Base-by-base conservation (phyloP, 306 rosid genomes). In the Cyamopsis tetragonoloba region DNA sequence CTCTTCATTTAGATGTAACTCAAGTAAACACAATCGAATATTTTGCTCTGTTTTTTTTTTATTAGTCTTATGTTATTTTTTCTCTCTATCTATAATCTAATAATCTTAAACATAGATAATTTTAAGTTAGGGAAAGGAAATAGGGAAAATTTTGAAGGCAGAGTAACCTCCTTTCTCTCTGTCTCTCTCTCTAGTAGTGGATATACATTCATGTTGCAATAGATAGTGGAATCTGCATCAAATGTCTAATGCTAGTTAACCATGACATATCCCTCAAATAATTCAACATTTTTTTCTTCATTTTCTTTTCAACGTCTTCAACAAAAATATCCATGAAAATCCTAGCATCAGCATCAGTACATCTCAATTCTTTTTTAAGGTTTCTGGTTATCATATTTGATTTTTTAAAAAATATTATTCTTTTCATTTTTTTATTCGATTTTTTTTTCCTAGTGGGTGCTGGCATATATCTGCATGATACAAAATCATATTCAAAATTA, bases 161-260 rank as follows among this genome's bases (percentile, higher is more conserved):
- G 11, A 42, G 10, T 23, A 32, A 48, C 13, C 30, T 11, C 31
- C 4, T 8, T 23, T 9, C 39, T 9, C 49, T 14, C n/a, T n/a
- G n/a, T 35, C 27, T 35, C 18, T 37, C 5, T 24, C 2, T 62
- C 30, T 44, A 18, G 17, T n/a, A 70, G 83, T 79, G 81, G 78
- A 75, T 26, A 51, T 22, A 66, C 78, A 75, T 58, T 80, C 84
- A 75, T 38, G 23, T 35, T 64, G 75, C 81, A 80, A 61, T 51
- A 66, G 49, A 51, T 71, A 59, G 78, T 80, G 81, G 81, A 37
- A 18, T 49, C 28, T 57, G 68, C 62, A 69, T 59, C 53, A 35
- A 68, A 66, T 73, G 68, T 55, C 60, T 62, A 44, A 53, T 68
- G 79, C 58, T 62, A 43, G 46, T 79, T 68, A 42, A 62, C 54